These are phyloP conservation scores for Colletotrichum graminicola DNA, from an alignment of 2,329 filamentous ascomycete species.

Conservation along the genomic window DNA sequence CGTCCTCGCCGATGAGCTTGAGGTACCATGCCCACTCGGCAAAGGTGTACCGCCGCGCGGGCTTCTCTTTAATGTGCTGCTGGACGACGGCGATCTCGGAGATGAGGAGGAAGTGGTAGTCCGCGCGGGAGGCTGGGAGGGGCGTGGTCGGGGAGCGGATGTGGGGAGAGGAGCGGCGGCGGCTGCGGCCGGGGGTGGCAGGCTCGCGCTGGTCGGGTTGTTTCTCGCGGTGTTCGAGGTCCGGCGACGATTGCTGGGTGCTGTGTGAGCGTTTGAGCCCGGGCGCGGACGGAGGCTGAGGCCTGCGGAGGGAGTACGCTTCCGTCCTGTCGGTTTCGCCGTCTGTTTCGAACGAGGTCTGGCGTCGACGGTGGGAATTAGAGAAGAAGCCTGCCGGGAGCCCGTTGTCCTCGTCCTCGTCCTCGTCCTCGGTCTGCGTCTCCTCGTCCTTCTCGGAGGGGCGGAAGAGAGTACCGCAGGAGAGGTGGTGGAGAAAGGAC, in stretches of 20 bases:
- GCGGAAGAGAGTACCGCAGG: constrained; percentile 31
- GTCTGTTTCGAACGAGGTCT: constrained; percentile 43
- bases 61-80: constrained; percentile 69
- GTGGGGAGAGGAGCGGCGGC: constrained; percentile 52
- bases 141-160: constrained; percentile 58
- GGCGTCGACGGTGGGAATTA: constrained; percentile 45
- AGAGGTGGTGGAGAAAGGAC: constrained; percentile 48
- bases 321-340: constrained; percentile 42
- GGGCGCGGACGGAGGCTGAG: constrained; percentile 1
- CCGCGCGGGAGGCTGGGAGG: constrained; percentile 46
- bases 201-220: neutral
- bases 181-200: constrained; percentile 36
- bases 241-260: neutral
- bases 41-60: constrained; percentile 78
- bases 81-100: constrained; percentile 77
- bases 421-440: neutral
- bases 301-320: neutral
- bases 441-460: constrained; percentile 1
- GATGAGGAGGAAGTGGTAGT: constrained; percentile 76
- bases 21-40: constrained; percentile 91
- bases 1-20: constrained; percentile 78
- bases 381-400: constrained; percentile 58
- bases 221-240: neutral
- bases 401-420: constrained; percentile 48
- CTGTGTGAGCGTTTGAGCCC: constrained; percentile 13